Base-by-base conservation (phyloP, 345 rosid species). In the Sapria himalayana region DNA sequence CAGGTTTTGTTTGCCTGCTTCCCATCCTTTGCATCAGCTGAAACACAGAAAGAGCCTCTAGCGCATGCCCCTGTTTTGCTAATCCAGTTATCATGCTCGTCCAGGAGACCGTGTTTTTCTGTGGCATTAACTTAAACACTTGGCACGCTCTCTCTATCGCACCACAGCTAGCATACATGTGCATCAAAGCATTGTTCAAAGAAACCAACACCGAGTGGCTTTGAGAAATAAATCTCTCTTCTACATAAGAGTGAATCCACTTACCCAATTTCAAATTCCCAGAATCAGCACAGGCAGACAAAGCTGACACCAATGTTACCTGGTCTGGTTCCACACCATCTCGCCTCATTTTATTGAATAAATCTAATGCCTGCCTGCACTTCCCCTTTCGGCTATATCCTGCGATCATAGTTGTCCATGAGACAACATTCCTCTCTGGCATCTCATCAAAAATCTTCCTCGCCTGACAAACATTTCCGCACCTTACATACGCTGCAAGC, bases 131-230 rank as follows among this genome's bases (percentile, higher is more conserved):
- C 15, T 37, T 47, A n/a, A 67, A 61, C n/a, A 56, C 54, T 24
- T 57, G 21, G 24, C 45, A 56, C 16, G 73, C 73, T 50, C 54
- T 56, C 34, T 57, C 37, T 43, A 60, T 54, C 58, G 29, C 32
- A 18, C 70, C 73, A 43, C 73, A 63, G 38, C 73, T 56, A 50
- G 66, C 64, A 49, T 67, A 67, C 70, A 63, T 60, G 59, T 63
- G 64, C 20, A 63, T 56, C 14, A 68, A 67, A 6, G 59, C 61
- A 50, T 60, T 63, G 39, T 54, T 54, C 56, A 60, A 50, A 47
- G 66, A 36, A 27, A 63, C 51, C 35, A 44, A 43, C 33, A 56
- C 5, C 19, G 20, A 35, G 15, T 47, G 57, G 37, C 19, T 42
- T 22, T 27, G 19, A 33, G 41, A 41, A 15, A 7, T 23, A 15